Conservation (phyloP, 768 basidiomycete genomes). For the Daedalea quercina region DNA sequence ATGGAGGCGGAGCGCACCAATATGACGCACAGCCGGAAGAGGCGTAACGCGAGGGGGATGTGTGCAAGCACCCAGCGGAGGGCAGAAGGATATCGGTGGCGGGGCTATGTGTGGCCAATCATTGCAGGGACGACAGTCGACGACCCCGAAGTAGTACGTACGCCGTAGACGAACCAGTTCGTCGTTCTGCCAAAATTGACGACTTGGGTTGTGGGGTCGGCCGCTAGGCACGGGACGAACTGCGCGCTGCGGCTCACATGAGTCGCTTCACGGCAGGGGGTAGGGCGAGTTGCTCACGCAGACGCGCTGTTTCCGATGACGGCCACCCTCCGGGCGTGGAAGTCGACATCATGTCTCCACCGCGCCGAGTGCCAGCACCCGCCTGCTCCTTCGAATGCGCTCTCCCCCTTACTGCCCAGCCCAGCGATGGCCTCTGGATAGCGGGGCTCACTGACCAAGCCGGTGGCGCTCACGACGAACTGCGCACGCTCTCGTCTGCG, state of each 20-base stretch:
- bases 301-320: conserved; percentile 27
- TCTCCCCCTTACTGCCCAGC: not conserved
- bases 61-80: conserved; percentile 16
- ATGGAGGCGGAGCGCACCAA: not conserved
- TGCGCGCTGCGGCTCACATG: conserved; percentile 16
- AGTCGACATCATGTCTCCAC: conserved; percentile 20
- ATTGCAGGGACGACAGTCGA: conserved; percentile 16
- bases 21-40: conserved; percentile 6
- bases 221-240: conserved; percentile 19
- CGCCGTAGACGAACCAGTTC: conserved; percentile 20
- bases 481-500: conserved; percentile 13
- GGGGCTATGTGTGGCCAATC: not conserved
- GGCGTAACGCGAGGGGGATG: conserved; percentile 4
- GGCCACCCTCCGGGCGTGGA: conserved; percentile 23
- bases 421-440: conserved; percentile 21
- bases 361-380: conserved; percentile 22
- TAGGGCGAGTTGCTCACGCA: conserved; percentile 8
- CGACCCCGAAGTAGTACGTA: conserved; percentile 21
- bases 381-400: conserved; percentile 17
- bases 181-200: conserved; percentile 24
- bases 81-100: conserved; percentile 4
- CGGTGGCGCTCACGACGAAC: conserved; percentile 24
- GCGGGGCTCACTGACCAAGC: conserved; percentile 19
- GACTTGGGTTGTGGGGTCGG: conserved; percentile 17
- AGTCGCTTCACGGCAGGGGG: not conserved